Base-by-base conservation (phyloP, 768 basidiomycete genomes). In the Leccinum broughii region DNA sequence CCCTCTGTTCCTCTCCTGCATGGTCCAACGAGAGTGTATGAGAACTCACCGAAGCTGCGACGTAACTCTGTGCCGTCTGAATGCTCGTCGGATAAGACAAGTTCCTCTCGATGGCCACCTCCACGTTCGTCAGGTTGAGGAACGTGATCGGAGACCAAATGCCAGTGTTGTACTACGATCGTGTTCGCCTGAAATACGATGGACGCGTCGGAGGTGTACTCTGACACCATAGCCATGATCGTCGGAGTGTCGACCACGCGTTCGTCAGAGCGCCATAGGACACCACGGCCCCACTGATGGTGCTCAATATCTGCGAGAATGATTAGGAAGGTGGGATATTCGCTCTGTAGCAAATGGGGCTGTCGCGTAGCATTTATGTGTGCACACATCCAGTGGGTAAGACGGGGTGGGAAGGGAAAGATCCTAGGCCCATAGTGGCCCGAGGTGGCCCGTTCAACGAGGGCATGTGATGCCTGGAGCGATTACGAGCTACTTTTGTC, bases 61-160 rank as follows among this genome's bases (percentile, higher is more conserved):
- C 83, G 55, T 79, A 74, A 8, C 34, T 75, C 77, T 86, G 85
- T 35, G 84, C 75, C 17, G 77, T 75, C 22, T 80, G 63, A 59
- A 87, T 81, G 73, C 82, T 78, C 15, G 66, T 72, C 1, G 83
- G 84, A 64, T 85, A 84, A 4, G 80, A 82, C 61, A 86, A 54
- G 57, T 87, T 87, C 1, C 85, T 85, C 55, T 85, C 80, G 57
- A 87, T 77, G 32, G 71, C 70, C 22, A 88, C 75, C 60, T 85
- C 84, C 17, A 86, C 85, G 60, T 86, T 85, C 35, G 76, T 81
- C 55, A 87, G 67, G 0, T 64, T 67, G 0, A 84, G 83, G 57
- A 87, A 87, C 57, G 75, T 79, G 71, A 86, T 76, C 1, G 85
- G 83, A 3, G 83, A 84, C 66, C 81, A 85, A 6, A 86, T 80